Evolutionary conservation across 768 basidiomycete species (phyloP).

Genomic region (Pholiota conissans): DNA sequence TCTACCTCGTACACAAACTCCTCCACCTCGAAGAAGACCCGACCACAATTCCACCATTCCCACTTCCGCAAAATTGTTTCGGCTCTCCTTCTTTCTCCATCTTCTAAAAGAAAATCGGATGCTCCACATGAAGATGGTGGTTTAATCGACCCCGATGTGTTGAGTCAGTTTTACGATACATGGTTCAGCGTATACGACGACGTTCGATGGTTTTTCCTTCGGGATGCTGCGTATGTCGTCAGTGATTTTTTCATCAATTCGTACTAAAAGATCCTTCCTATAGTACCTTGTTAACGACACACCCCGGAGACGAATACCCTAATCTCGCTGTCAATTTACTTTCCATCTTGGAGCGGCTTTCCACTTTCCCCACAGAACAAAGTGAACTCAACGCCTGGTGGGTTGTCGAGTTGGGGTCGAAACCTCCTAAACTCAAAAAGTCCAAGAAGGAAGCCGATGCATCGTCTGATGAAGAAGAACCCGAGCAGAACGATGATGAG

Average conservation of each 20-base stretch:
- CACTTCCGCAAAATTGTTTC: slow-evolving; percentile 67
- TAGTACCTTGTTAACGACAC: slow-evolving; percentile 32
- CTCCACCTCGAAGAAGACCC: slow-evolving; percentile 30
- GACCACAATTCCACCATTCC: slow-evolving; percentile 67
- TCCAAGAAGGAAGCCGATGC: slow-evolving; percentile 34
- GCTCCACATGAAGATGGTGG: slow-evolving; percentile 25
- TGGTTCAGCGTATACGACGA: slow-evolving; percentile 84
- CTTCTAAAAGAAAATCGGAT: slow-evolving; percentile 35
- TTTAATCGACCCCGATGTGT: slow-evolving; percentile 56
- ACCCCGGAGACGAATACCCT: slow-evolving; percentile 31
- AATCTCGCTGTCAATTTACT: slow-evolving; percentile 50
- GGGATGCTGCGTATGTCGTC: slow-evolving; percentile 65
- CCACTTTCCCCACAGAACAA: slow-evolving; percentile 70
- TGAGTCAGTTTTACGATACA: slow-evolving; percentile 61
- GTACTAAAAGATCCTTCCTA: neutral
- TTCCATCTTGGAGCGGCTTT: slow-evolving; percentile 63
- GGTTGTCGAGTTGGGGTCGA: slow-evolving; percentile 64
- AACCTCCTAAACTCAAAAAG: slow-evolving; percentile 51
- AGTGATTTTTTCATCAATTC: neutral
- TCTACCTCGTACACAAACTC: slow-evolving; percentile 61
- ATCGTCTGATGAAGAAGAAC: slow-evolving; percentile 33
- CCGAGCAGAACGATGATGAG: slow-evolving; percentile 29
- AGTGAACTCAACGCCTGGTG: slow-evolving; percentile 78
- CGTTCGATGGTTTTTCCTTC: slow-evolving; percentile 86
- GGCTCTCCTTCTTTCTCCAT: slow-evolving; percentile 62